Percentiles rank a stretch among this genome's conserved stretches.
These are phyloP conservation scores for Diplodia mutila DNA, from an alignment of 2,329 filamentous ascomycete species.

Conservation along the genomic window DNA sequence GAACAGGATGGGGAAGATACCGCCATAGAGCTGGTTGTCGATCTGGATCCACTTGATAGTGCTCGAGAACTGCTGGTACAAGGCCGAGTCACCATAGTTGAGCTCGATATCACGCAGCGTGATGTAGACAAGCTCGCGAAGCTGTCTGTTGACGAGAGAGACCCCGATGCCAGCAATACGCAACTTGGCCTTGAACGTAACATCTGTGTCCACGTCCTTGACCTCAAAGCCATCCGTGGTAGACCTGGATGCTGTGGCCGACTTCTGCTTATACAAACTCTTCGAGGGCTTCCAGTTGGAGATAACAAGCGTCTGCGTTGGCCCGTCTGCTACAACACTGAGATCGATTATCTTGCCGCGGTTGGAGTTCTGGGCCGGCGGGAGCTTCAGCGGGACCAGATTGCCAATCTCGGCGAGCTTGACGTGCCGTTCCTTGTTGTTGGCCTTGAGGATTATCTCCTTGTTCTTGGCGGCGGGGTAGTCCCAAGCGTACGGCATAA, in stretches of 20 bases:
- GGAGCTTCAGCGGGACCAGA: conserved; percentile 88
- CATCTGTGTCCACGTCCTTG: conserved; percentile 84
- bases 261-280: conserved; percentile 81
- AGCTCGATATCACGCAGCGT: conserved; percentile 90
- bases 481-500: conserved; percentile 99
- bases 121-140: conserved; percentile 90
- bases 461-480: conserved; percentile 97
- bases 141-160: conserved; percentile 88
- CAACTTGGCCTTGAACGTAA: conserved; percentile 87
- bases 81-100: conserved; percentile 87
- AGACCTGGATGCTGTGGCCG: conserved; percentile 58
- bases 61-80: conserved; percentile 89
- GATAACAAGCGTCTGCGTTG: conserved; percentile 89
- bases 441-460: conserved; percentile 81
- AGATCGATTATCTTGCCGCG: conserved; percentile 90
- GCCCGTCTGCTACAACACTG: conserved; percentile 92
- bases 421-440: conserved; percentile 83
- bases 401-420: conserved; percentile 97
- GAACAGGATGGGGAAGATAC: conserved; percentile 94
- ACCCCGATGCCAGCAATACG: conserved; percentile 89
- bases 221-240: conserved; percentile 82
- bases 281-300: conserved; percentile 93
- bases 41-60: conserved; percentile 99
- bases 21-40: conserved; percentile 97
- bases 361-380: conserved; percentile 63